Percentiles rank a stretch among this genome's conserved stretches.
phyloP scores from a whole-genome alignment of 108 stramenopile species.

The Seminavis robusta region DNA sequence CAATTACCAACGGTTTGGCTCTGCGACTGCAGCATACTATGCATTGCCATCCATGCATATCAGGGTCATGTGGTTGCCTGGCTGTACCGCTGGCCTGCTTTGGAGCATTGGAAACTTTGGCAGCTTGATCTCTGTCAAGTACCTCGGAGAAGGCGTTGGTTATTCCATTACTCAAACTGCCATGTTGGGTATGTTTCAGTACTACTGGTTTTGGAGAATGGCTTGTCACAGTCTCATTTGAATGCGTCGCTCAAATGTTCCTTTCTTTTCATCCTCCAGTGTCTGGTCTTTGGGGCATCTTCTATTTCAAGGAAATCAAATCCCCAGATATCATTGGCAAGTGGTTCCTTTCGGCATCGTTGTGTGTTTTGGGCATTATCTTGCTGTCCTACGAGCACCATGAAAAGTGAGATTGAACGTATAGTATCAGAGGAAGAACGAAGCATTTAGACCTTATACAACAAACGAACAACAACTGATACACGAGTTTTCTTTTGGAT shows the following conservation, averaged over 20 bases:
- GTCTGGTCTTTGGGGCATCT: constrained; percentile 69
- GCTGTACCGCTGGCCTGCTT: constrained; percentile 24
- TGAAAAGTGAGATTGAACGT: no score
- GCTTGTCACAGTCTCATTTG: no score
- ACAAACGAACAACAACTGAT: no score
- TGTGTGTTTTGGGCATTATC: constrained; percentile 61
- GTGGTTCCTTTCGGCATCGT: constrained; percentile 57
- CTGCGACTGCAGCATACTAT: constrained; percentile 20
- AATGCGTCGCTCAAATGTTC: not conserved
- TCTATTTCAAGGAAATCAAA: constrained; percentile 60
- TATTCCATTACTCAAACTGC: constrained; percentile 11
- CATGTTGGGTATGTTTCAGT: no score
- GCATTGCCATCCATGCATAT: constrained; percentile 48
- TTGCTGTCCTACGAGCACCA: constrained; percentile 53
- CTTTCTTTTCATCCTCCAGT: constrained; percentile 9
- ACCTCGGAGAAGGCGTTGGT: constrained; percentile 50
- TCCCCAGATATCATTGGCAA: constrained; percentile 24
- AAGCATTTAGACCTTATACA: no score
- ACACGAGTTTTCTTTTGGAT: no score
- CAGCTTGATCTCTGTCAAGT: constrained; percentile 65
- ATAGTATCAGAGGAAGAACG: no score
- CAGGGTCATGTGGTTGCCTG: constrained; percentile 50
- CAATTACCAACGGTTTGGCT: constrained; percentile 10
- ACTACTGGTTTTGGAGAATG: no score
- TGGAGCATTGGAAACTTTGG: constrained; percentile 73